phyloP scores from a whole-genome alignment of 2,329 filamentous ascomycete species.

The Ophiocordyceps camponoti-saundersi region DNA sequence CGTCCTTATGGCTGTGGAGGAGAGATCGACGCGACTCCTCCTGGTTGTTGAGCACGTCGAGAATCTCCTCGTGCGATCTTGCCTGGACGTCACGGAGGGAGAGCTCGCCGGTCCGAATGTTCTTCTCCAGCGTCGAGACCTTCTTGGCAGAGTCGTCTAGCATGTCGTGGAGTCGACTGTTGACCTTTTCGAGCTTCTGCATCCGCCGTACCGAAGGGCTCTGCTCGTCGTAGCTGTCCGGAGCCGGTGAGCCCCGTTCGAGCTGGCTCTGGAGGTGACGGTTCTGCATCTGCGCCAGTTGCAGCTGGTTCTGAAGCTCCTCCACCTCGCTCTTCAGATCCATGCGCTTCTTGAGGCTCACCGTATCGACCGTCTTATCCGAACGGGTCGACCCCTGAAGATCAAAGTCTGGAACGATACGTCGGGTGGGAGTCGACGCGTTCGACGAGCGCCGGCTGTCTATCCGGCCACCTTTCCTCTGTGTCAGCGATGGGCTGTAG shows the following conservation, averaged over 20 bases:
- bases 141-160: conserved; percentile 89
- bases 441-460: conserved; percentile 49
- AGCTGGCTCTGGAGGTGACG: conserved; percentile 80
- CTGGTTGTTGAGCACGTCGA: conserved; percentile 82
- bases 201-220: conserved; percentile 67
- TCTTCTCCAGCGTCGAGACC: conserved; percentile 75
- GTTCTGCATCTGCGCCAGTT: conserved; percentile 90
- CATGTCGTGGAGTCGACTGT: conserved; percentile 81
- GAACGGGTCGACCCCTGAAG: conserved; percentile 63
- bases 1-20: conserved; percentile 70
- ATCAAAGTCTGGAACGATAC: conserved; percentile 40
- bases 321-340: conserved; percentile 83
- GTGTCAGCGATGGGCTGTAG: conserved; percentile 57
- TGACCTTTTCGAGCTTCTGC: conserved; percentile 83
- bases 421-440: conserved; percentile 60
- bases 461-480: conserved; percentile 39
- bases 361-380: conserved; percentile 65
- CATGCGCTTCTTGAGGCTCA: conserved; percentile 75
- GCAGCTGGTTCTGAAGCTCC: conserved; percentile 82
- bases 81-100: conserved; percentile 83
- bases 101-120: conserved; percentile 70
- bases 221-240: conserved; percentile 56
- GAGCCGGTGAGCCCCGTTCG: conserved; percentile 46
- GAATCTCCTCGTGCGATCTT: conserved; percentile 84
- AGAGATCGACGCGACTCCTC: conserved; percentile 74